These are phyloP conservation scores for Cyberlindnera suaveolens DNA, from an alignment of 805 yeast species.

Conservation along the genomic window DNA sequence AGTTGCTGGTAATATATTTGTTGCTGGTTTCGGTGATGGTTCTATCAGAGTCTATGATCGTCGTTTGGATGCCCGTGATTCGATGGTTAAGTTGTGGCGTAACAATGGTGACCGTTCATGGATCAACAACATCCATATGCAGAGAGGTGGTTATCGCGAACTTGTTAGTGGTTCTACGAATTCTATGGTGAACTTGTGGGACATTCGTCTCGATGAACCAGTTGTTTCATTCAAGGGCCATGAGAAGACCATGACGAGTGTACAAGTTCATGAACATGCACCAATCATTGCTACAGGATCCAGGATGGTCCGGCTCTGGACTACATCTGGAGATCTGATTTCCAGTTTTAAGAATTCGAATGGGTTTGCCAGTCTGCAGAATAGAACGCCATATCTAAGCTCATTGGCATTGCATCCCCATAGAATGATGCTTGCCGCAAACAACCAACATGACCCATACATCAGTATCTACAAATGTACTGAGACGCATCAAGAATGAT, in stretches of 20 bases:
- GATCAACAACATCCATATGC: conserved; percentile 83
- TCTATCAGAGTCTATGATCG: conserved; percentile 86
- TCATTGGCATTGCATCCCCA: conserved; percentile 85
- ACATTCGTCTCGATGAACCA: conserved; percentile 69
- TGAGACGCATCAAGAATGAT: conserved; percentile 19
- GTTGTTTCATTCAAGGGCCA: conserved; percentile 59
- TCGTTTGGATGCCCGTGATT: conserved; percentile 74
- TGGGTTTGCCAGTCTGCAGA: conserved; percentile 25
- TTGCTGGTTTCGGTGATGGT: conserved; percentile 92
- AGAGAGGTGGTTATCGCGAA: conserved; percentile 92
- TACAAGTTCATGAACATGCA: conserved; percentile 93
- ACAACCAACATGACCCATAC: conserved; percentile 69
- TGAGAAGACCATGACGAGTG: conserved; percentile 45
- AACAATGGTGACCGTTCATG: conserved; percentile 41
- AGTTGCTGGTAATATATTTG: conserved; percentile 84
- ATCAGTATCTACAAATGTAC: conserved; percentile 56
- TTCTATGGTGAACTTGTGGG: conserved; percentile 87
- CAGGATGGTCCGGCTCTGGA: conserved; percentile 71
- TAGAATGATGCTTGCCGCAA: conserved; percentile 85
- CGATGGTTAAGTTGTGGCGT: conserved; percentile 81
- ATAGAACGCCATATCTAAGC: conserved; percentile 43
- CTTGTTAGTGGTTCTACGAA: conserved; percentile 77
- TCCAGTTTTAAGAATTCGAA: conserved; percentile 48
- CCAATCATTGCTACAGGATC: conserved; percentile 90
- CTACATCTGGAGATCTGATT: conserved; percentile 74